These are phyloP conservation scores for Calonectria honghensis DNA, from an alignment of 2,329 filamentous ascomycete genomes.

Conservation along the genomic window DNA sequence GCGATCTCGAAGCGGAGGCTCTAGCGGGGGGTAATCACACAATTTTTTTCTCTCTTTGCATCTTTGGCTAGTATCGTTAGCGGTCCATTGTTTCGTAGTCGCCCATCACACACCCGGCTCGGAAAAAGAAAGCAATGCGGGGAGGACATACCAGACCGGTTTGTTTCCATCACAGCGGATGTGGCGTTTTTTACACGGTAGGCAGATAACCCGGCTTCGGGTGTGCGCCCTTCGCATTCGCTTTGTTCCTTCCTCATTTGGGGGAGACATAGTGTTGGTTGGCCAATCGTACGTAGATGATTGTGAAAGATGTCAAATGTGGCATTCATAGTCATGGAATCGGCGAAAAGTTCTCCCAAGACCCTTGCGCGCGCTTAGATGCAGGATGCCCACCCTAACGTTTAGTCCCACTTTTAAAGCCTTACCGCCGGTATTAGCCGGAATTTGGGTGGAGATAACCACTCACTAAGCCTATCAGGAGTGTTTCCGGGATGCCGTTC, in stretches of 20 bases:
- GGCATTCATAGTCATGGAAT: neutral
- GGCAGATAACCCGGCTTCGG: neutral
- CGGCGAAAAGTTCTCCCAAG: slow-evolving; percentile 7
- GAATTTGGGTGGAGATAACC: neutral
- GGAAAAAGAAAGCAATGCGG: neutral
- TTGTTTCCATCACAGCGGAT: slow-evolving; percentile 7
- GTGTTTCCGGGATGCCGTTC: neutral
- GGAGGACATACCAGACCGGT: neutral
- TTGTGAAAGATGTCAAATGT: neutral
- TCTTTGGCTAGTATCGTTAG: neutral
- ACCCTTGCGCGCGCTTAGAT: neutral
- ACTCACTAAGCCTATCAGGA: neutral
- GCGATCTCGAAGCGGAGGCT: slow-evolving; percentile 8
- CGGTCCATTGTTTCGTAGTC: neutral
- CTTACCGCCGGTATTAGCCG: neutral
- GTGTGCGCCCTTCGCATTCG: slow-evolving; percentile 4
- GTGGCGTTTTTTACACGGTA: slow-evolving; percentile 1
- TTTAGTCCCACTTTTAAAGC: slow-evolving; percentile 1
- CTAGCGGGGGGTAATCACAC: neutral
- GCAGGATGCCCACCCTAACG: neutral
- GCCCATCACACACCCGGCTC: too few species aligned
- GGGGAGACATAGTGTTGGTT: neutral
- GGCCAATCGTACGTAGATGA: neutral
- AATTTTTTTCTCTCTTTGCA: neutral
- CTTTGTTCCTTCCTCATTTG: neutral